Percentiles rank a stretch among this genome's conserved stretches.
These are phyloP conservation scores for Fraxinus sp. DNA, from an alignment of 305 asterid genomes.

Conservation along the genomic window DNA sequence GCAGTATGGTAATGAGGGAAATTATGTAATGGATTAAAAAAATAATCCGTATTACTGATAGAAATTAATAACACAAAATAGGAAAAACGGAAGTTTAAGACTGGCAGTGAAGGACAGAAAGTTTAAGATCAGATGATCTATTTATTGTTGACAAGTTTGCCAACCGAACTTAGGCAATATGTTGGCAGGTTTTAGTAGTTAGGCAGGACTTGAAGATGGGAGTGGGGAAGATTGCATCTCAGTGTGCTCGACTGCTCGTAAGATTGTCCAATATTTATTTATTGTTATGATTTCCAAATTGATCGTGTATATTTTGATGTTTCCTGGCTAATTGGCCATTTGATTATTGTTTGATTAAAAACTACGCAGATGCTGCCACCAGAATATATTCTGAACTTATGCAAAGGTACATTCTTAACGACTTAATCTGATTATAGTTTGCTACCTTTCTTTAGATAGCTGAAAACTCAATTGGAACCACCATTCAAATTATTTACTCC, in stretches of 20 bases:
- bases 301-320: not conserved
- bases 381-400: constrained; percentile 84
- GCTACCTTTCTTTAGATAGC: not conserved
- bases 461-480: not conserved
- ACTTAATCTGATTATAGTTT: constrained; percentile 16
- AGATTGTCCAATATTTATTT: constrained; percentile 30
- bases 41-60: not conserved
- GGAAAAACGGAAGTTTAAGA: not conserved
- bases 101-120: not conserved
- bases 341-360: not conserved
- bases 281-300: not conserved
- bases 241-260: constrained; percentile 99
- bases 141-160: not conserved
- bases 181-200: constrained; percentile 79
- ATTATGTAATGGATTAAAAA: not conserved
- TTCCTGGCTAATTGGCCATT: not conserved
- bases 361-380: constrained; percentile 86
- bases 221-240: constrained; percentile 88
- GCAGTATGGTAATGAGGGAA: not conserved
- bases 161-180: constrained; percentile 18
- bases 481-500: not conserved
- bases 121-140: not conserved
- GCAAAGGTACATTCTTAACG: constrained; percentile 52
- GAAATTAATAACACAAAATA: not conserved
- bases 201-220: constrained; percentile 96